These are phyloP conservation scores for Spencermartinsiella ligniputridi DNA, from an alignment of 1,139 yeast genomes.

Conservation along the genomic window DNA sequence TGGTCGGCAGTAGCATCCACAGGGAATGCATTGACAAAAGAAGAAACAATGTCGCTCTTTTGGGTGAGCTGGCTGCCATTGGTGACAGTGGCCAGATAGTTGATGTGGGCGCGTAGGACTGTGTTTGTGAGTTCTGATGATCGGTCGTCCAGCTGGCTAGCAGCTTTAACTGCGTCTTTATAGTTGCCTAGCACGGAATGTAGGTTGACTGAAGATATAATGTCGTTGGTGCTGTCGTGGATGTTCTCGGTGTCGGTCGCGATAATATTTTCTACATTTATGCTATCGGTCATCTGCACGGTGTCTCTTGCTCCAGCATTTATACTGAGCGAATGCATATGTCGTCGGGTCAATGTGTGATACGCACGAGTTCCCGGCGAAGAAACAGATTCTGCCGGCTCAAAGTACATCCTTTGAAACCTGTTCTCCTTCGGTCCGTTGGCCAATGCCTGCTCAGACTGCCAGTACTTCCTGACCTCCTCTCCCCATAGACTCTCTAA, in stretches of 20 bases:
- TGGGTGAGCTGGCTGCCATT: constrained; percentile 7
- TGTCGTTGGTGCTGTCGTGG: neutral
- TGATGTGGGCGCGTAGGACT: constrained; percentile 26
- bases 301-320: neutral
- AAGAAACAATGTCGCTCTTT: constrained; percentile 21
- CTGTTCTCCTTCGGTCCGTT: constrained; percentile 5
- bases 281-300: neutral
- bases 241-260: neutral
- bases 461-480: constrained; percentile 8
- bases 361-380: neutral
- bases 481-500: constrained; percentile 60
- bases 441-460: neutral
- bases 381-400: neutral
- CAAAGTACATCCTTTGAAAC: constrained; percentile 5
- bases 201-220: neutral
- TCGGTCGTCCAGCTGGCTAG: constrained; percentile 2
- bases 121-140: constrained; percentile 2
- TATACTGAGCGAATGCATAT: neutral
- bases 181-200: constrained; percentile 12
- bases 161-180: constrained; percentile 4
- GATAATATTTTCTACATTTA: neutral
- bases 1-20: constrained; percentile 28
- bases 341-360: neutral
- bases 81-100: constrained; percentile 15
- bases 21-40: constrained; percentile 32